Evolutionary conservation across 2,329 filamentous ascomycete genomes (phyloP).

Genomic region (Salinomyces thailandicus): DNA sequence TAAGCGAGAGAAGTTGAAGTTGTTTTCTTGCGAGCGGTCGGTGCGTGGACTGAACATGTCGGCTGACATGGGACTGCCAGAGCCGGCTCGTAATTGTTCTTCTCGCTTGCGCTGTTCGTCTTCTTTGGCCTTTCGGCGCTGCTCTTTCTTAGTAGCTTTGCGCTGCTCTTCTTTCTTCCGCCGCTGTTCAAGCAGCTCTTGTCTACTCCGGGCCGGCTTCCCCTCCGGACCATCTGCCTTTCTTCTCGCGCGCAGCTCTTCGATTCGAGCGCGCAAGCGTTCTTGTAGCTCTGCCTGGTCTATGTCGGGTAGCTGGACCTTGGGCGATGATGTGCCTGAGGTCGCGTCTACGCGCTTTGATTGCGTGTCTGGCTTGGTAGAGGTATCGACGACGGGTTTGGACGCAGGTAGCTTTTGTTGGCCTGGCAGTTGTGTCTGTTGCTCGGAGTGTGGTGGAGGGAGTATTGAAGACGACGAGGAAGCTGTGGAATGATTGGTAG

Average conservation of each 20-base stretch:
- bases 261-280: slow-evolving; percentile 71
- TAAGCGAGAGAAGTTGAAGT: slow-evolving; percentile 85
- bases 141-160: slow-evolving; percentile 79
- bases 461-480: slow-evolving; percentile 39
- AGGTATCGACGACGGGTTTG: slow-evolving; percentile 7
- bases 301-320: slow-evolving; percentile 41
- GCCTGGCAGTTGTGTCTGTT: slow-evolving; percentile 7
- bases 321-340: slow-evolving; percentile 23
- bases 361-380: slow-evolving; percentile 19
- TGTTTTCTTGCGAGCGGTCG: slow-evolving; percentile 36
- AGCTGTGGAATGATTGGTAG: slow-evolving; percentile 30
- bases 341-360: slow-evolving; percentile 14
- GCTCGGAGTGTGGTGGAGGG: slow-evolving; percentile 23
- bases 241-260: slow-evolving; percentile 70
- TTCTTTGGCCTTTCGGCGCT: slow-evolving; percentile 63
- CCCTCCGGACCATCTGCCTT: slow-evolving; percentile 81
- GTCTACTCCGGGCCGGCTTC: slow-evolving; percentile 70
- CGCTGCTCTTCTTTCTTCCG: slow-evolving; percentile 78
- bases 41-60: slow-evolving; percentile 39
- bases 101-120: slow-evolving; percentile 59
- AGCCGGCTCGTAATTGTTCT: slow-evolving; percentile 44
- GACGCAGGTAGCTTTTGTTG: slow-evolving; percentile 9
- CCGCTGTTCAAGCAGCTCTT: slow-evolving; percentile 84
- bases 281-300: slow-evolving; percentile 66
- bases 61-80: slow-evolving; percentile 43